A percentile compares a stretch with the other conserved stretches of the same genome.
These are phyloP conservation scores for Xylona heveae DNA, from an alignment of 495 filamentous ascomycete genomes.

Conservation along the genomic window DNA sequence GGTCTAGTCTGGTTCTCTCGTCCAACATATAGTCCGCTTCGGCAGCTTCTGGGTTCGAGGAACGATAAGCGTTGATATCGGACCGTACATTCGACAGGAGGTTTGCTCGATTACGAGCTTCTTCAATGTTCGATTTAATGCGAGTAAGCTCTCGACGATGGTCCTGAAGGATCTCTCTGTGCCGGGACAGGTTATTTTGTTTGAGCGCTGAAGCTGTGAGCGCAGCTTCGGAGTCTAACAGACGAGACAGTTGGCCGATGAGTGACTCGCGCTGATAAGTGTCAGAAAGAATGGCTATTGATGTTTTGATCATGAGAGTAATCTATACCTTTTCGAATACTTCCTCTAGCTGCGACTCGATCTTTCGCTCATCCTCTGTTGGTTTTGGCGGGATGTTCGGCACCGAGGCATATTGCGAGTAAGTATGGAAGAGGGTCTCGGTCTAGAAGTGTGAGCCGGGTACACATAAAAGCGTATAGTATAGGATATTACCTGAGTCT, in stretches of 20 bases:
- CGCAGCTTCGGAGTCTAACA: slow-evolving; percentile 85
- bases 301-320: background rate
- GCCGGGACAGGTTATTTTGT: slow-evolving; percentile 80
- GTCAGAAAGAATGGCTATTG: background rate
- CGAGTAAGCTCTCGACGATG: slow-evolving; percentile 68
- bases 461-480: background rate
- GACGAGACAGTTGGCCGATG: slow-evolving; percentile 62
- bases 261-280: slow-evolving; percentile 50
- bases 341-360: slow-evolving; percentile 66
- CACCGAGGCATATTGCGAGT: slow-evolving; percentile 79
- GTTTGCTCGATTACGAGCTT: slow-evolving; percentile 68
- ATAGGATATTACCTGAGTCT: slow-evolving; percentile 58
- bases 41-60: slow-evolving; percentile 52
- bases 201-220: slow-evolving; percentile 79
- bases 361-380: slow-evolving; percentile 60
- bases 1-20: slow-evolving; percentile 66
- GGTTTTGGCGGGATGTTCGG: slow-evolving; percentile 62
- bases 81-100: slow-evolving; percentile 79
- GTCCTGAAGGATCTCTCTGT: slow-evolving; percentile 73
- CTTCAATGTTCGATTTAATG: slow-evolving; percentile 40
- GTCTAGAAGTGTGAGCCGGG: slow-evolving; percentile 31
- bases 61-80: slow-evolving; percentile 77
- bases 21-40: slow-evolving; percentile 96
- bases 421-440: slow-evolving; percentile 80
- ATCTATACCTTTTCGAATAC: slow-evolving; percentile 48